Conservation (phyloP, 352 stramenopile genomes). For the Phytopythium litorale region DNA sequence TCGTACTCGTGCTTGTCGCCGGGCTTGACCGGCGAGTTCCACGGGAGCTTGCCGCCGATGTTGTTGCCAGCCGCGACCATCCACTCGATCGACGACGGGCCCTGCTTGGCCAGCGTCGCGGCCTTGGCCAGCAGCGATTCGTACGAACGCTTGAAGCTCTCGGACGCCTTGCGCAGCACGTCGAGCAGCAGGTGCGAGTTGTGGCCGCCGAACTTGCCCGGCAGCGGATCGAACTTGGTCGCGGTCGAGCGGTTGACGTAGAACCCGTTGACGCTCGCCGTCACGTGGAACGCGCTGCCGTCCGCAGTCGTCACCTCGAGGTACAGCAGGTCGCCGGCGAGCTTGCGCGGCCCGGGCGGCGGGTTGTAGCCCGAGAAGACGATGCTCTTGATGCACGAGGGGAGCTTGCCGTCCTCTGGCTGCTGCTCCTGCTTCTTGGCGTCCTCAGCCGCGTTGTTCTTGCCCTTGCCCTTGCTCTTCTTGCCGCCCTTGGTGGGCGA, state of each 20-base stretch:
- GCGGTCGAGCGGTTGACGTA: slow-evolving; percentile 90
- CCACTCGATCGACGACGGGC: slow-evolving; percentile 79
- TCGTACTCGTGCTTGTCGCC: slow-evolving; percentile 67
- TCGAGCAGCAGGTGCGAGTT: slow-evolving; percentile 79
- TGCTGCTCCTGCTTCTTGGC: slow-evolving; percentile 36
- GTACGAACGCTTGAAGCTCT: slow-evolving; percentile 73
- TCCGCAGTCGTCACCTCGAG: slow-evolving; percentile 85
- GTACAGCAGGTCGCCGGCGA: slow-evolving; percentile 94
- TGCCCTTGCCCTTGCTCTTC: slow-evolving; percentile 28
- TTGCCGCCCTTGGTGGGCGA: slow-evolving; percentile 30
- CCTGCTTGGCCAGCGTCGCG: slow-evolving; percentile 65
- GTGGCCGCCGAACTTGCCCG: slow-evolving; percentile 29
- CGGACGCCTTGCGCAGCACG: slow-evolving; percentile 65
- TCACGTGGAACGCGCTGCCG: slow-evolving; percentile 77
- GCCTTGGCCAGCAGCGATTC: slow-evolving; percentile 75
- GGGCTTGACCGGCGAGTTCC: slow-evolving; percentile 53
- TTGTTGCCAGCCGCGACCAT: slow-evolving; percentile 81
- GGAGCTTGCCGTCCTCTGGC: slow-evolving; percentile 52
- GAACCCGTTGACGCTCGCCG: slow-evolving; percentile 90
- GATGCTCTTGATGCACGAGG: slow-evolving; percentile 89
- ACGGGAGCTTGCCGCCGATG: slow-evolving; percentile 71
- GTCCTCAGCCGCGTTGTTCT: slow-evolving; percentile 23
- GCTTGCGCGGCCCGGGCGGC: slow-evolving; percentile 87
- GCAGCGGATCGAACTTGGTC: slow-evolving; percentile 77
- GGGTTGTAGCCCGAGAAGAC: slow-evolving; percentile 94